Conservation (phyloP, 1,284 basidiomycete genomes). For the Boletus hoseneyae region DNA sequence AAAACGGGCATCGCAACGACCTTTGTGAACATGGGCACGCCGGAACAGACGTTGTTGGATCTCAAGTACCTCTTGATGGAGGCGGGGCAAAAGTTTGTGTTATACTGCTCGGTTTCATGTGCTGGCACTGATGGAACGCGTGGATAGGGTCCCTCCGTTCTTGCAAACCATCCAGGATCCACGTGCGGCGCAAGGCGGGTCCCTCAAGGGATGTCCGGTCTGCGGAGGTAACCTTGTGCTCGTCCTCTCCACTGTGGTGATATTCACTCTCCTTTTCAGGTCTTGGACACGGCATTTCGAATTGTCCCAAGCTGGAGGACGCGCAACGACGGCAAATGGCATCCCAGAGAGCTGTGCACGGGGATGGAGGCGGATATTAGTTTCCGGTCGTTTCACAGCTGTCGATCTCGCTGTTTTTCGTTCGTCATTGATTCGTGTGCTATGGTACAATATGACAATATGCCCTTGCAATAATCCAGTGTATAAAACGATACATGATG, state of each 20-base stretch:
- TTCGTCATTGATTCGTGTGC: not conserved
- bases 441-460: slow-evolving; percentile 22
- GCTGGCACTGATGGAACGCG: not conserved
- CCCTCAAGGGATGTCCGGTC: slow-evolving; percentile 86
- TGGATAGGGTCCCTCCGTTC: slow-evolving; percentile 89
- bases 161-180: slow-evolving; percentile 91
- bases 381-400: not conserved
- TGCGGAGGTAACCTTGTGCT: slow-evolving; percentile 75
- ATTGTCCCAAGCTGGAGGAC: slow-evolving; percentile 97
- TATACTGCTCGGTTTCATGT: not conserved
- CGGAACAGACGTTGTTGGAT: slow-evolving; percentile 94
- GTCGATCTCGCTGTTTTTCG: not conserved
- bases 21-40: slow-evolving; percentile 98
- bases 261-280: slow-evolving; percentile 42
- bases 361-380: slow-evolving; percentile 53
- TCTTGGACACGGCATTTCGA: slow-evolving; percentile 89
- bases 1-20: slow-evolving; percentile 99
- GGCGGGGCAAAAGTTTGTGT: slow-evolving; percentile 85
- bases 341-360: slow-evolving; percentile 68
- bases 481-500: slow-evolving; percentile 8
- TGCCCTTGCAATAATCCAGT: not conserved
- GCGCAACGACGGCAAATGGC: slow-evolving; percentile 86
- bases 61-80: slow-evolving; percentile 97
- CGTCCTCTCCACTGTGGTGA: not conserved
- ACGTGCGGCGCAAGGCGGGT: slow-evolving; percentile 71